Evolutionary conservation across 2,329 filamentous ascomycete species (phyloP), one percentile per base, ranked within the genome.

Genomic region (Penicillium sp.): DNA sequence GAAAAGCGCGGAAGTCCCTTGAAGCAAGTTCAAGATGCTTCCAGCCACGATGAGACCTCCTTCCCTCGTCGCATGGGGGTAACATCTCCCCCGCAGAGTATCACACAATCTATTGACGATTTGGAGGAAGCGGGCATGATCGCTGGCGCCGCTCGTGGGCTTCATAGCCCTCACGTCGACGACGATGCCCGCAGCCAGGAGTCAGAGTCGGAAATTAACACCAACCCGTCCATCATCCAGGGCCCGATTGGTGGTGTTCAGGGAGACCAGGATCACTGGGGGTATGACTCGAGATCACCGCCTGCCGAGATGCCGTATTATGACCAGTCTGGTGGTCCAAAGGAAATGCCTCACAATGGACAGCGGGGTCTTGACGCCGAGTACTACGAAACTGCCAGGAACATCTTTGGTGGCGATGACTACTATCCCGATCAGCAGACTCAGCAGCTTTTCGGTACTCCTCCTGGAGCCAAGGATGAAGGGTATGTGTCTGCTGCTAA

Each of bases 401-500:
- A 67, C 47, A 65, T 65, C 62, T 70, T 74, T 51, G 72, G 67
- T 44, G 67, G 69, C 10, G 67, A 72, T 38, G 66, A 69, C 47
- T 70, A 71, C 33, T 81, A 66, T 42, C 56, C 55, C 26, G 68
- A 74, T 28, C 75, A 76, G 56, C 58, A 66, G 26, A 63, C 66
- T 48, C 65, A 62, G 16, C 69, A 70, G 18, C 60, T 61, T 69
- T 76, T 59, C 78, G 81, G 71, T 67, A 81, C 69, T 72, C 81
- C 59, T 74, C 83, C 70, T 79, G 85, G 81, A 53, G 83, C 77
- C 54, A 89, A 86, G 69, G 90, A 96, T 66, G 93, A 97, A 75
- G 93, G 92, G 7, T 97, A 96, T 73, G 92, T 93, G 60, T 95
- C 93, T 23, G 90, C 83, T 62, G 81, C 81, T 31, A 83, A 85